Conservation (phyloP, 2,329 filamentous ascomycete species). For the Aspergillus aculeatus region DNA sequence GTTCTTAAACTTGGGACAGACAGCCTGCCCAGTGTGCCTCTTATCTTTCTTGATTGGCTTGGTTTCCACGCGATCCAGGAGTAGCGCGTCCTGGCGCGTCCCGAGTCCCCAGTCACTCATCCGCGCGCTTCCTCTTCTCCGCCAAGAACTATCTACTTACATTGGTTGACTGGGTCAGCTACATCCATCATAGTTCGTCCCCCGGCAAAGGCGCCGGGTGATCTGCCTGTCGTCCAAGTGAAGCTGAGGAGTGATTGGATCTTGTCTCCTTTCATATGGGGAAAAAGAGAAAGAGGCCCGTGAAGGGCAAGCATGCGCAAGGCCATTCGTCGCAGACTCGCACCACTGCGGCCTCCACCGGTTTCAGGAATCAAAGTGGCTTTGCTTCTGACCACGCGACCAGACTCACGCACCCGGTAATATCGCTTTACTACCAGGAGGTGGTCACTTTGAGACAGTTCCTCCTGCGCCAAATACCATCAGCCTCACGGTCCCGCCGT, state of each 20-base stretch:
- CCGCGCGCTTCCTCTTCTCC: constrained; percentile 2
- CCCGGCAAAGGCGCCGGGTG: neutral
- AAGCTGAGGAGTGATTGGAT: neutral
- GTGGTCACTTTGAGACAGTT: constrained; percentile 70
- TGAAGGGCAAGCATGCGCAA: constrained; percentile 21
- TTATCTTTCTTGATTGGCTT: neutral
- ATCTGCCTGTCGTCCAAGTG: neutral
- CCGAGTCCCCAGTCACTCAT: no score
- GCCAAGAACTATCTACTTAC: neutral
- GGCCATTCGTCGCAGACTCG: constrained; percentile 22
- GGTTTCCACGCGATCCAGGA: neutral
- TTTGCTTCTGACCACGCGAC: constrained; percentile 12
- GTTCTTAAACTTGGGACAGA: neutral
- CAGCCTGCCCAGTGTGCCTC: neutral
- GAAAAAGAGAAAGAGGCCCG: constrained; percentile 44
- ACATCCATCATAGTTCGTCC: neutral
- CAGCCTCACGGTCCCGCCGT: constrained; percentile 58
- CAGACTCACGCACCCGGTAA: constrained; percentile 56
- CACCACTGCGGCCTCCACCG: constrained; percentile 23
- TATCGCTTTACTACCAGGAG: constrained; percentile 66
- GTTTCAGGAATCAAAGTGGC: constrained; percentile 19
- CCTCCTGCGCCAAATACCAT: constrained; percentile 64
- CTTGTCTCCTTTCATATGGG: constrained; percentile 11
- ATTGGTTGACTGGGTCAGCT: neutral
- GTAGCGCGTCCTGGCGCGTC: neutral